A percentile compares a stretch with the other conserved stretches of the same genome.
Evolutionary conservation across 2,329 filamentous ascomycete species (phyloP).

Genomic region (Aspergillus alliaceus): DNA sequence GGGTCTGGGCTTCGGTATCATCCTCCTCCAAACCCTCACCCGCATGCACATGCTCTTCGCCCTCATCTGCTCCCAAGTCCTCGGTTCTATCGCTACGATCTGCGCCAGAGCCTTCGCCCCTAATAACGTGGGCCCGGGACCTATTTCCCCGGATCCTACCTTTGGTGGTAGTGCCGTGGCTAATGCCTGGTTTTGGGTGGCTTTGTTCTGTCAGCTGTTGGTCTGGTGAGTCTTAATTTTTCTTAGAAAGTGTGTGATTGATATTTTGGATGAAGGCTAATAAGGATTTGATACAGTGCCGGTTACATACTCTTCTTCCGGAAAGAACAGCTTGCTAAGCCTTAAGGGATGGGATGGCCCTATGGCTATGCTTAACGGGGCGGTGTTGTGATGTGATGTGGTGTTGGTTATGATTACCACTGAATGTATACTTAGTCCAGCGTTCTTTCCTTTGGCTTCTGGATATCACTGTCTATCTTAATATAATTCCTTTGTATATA

Average conservation of each 20-base stretch:
- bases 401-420: not conserved
- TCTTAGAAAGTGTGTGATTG: too few relatives aligned
- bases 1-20: slow-evolving; percentile 67
- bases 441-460: too few relatives aligned
- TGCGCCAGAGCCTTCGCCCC: slow-evolving; percentile 61
- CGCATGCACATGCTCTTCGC: slow-evolving; percentile 66
- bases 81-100: slow-evolving; percentile 64
- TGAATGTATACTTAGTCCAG: not conserved
- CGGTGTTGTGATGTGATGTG: not conserved
- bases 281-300: not conserved
- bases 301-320: slow-evolving; percentile 1
- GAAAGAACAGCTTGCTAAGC: not conserved
- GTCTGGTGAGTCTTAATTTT: slow-evolving; percentile 52
- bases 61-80: slow-evolving; percentile 59
- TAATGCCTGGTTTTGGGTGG: slow-evolving; percentile 62
- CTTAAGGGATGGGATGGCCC: too few relatives aligned
- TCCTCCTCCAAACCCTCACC: slow-evolving; percentile 64
- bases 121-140: slow-evolving; percentile 60
- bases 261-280: not conserved
- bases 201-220: slow-evolving; percentile 56
- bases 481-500: not conserved
- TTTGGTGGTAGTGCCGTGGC: slow-evolving; percentile 47
- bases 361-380: not conserved
- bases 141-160: slow-evolving; percentile 64
- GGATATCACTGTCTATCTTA: not conserved